Percentiles rank a stretch among this genome's conserved stretches.
These are phyloP conservation scores for Prillingera fragicola DNA, from an alignment of 1,284 basidiomycete species.

Conservation along the genomic window DNA sequence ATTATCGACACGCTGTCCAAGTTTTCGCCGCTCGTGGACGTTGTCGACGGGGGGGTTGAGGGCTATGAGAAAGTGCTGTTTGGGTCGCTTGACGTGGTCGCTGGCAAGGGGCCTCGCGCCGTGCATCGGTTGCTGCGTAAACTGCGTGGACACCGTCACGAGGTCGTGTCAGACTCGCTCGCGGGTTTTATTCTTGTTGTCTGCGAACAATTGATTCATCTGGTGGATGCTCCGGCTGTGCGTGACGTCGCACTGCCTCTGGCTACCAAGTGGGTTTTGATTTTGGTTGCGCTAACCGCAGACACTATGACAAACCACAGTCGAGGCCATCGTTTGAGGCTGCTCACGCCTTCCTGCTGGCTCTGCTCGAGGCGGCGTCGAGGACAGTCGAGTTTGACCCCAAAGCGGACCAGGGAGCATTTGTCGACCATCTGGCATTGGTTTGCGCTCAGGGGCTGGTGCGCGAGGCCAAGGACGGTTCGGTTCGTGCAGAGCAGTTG, in stretches of 20 bases:
- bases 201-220: slow-evolving; percentile 28
- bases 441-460: slow-evolving; percentile 25
- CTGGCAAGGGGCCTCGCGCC: slow-evolving; percentile 9
- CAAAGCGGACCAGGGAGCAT: slow-evolving; percentile 16
- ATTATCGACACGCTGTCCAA: slow-evolving; percentile 21
- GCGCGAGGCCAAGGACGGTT: slow-evolving; percentile 16
- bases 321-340: slow-evolving; percentile 31
- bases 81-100: slow-evolving; percentile 32
- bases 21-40: slow-evolving; percentile 20
- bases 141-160: not conserved
- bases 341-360: slow-evolving; percentile 30
- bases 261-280: slow-evolving; percentile 21
- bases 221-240: slow-evolving; percentile 20
- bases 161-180: slow-evolving; percentile 5
- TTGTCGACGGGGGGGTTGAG: slow-evolving; percentile 15
- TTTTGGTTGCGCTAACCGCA: not conserved
- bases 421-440: slow-evolving; percentile 24
- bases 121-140: slow-evolving; percentile 2
- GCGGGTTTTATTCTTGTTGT: slow-evolving; percentile 24
- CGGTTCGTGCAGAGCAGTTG: slow-evolving; percentile 29
- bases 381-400: slow-evolving; percentile 3
- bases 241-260: slow-evolving; percentile 19
- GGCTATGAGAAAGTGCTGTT: slow-evolving; percentile 27
- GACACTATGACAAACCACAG: slow-evolving; percentile 22
- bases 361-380: slow-evolving; percentile 20